These are phyloP conservation scores for Eudorina sp. DNA, from an alignment of 139 green algal genomes.

Conservation along the genomic window DNA sequence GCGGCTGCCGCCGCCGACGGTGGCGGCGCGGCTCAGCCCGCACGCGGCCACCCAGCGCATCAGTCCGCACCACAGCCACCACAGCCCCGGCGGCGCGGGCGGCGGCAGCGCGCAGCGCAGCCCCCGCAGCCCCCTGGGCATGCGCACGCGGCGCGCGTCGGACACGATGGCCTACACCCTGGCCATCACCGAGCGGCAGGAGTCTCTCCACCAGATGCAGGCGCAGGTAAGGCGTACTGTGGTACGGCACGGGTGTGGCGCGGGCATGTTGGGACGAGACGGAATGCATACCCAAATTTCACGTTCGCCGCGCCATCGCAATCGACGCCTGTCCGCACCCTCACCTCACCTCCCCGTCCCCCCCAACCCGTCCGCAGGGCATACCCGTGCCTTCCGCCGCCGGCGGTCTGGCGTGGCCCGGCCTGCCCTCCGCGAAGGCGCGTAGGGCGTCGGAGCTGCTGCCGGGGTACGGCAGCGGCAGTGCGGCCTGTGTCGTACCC, in stretches of 20 bases:
- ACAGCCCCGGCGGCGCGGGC: not conserved
- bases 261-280: no score
- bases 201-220: constrained; percentile 31
- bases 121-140: constrained; percentile 20
- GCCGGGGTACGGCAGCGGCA: not conserved
- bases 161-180: constrained; percentile 41
- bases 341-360: no score
- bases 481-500: not conserved
- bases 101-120: not conserved
- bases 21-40: not conserved
- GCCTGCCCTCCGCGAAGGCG: not conserved
- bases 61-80: constrained; percentile 31
- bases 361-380: not conserved
- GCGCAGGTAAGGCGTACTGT: no score
- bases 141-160: constrained; percentile 17
- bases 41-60: not conserved
- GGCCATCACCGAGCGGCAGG: constrained; percentile 34
- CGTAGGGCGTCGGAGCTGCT: constrained; percentile 26
- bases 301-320: no score
- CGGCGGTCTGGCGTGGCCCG: not conserved
- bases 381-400: not conserved
- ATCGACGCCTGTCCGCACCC: no score
- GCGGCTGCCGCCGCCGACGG: not conserved
- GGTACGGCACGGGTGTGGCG: no score
- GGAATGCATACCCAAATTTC: no score